phyloP scores from a whole-genome alignment of 73 alveolate genomes.

The Paramecium sexaurelia region DNA sequence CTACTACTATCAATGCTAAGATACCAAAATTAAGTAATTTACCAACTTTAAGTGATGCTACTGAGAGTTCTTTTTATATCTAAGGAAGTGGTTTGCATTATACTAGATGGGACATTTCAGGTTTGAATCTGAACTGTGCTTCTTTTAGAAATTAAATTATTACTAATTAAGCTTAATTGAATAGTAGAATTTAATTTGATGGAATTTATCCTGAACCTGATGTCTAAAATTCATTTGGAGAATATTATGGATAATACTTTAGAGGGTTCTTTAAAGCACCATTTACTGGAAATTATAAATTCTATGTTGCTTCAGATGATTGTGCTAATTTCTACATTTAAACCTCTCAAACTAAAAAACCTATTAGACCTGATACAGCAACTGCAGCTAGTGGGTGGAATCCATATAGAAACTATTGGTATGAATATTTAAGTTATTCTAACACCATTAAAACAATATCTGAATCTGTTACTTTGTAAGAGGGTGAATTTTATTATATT shows the following conservation, averaged over 20 bases:
- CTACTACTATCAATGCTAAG: background rate
- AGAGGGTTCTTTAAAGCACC: slow-evolving; percentile 52
- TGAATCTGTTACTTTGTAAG: background rate
- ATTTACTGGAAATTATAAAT: slow-evolving; percentile 4
- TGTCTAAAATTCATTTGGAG: background rate
- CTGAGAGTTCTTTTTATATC: background rate
- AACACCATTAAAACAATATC: background rate
- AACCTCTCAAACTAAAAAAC: background rate
- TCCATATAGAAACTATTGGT: slow-evolving; percentile 47
- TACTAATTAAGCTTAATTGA: background rate
- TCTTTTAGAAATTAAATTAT: background rate
- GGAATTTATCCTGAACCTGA: slow-evolving; percentile 50
- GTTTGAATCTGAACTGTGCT: background rate
- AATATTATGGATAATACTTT: slow-evolving; percentile 38
- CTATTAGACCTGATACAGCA: background rate
- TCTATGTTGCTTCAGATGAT: slow-evolving; percentile 45
- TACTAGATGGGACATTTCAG: slow-evolving; percentile 6
- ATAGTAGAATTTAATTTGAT: background rate
- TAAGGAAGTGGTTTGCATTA: slow-evolving; percentile 16
- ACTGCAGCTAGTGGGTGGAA: background rate
- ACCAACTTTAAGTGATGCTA: background rate
- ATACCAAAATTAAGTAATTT: background rate
- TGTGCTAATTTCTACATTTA: background rate
- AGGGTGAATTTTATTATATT: background rate
- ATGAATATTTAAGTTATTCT: background rate